These are phyloP conservation scores for Ilex paraguariensis DNA, from an alignment of 305 asterid species.

Conservation along the genomic window DNA sequence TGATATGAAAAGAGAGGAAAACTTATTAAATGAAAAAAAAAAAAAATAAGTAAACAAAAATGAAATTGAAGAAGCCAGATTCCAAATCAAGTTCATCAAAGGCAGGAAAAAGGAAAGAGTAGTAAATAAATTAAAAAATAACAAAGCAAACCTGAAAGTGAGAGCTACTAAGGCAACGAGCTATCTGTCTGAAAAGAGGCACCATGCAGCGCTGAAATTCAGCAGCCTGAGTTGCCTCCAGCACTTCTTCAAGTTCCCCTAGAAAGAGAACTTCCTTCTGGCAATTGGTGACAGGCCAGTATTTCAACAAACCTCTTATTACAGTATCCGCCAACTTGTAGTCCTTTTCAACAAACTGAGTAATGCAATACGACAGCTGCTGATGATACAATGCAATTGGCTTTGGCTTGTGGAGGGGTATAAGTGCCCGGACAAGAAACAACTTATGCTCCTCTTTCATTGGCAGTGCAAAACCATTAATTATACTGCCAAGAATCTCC, in stretches of 20 bases:
- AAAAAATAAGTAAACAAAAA: slow-evolving; percentile 4
- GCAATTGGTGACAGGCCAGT: slow-evolving; percentile 80
- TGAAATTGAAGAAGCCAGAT: neutral
- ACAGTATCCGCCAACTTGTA: slow-evolving; percentile 65
- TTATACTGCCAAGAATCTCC: slow-evolving; percentile 91
- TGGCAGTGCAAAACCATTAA: slow-evolving; percentile 89
- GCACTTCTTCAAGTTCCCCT: slow-evolving; percentile 78
- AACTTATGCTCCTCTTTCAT: slow-evolving; percentile 95
- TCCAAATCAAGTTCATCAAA: no score
- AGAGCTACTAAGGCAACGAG: slow-evolving; percentile 64
- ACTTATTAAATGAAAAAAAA: neutral
- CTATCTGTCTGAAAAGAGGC: slow-evolving; percentile 76
- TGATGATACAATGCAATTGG: slow-evolving; percentile 57
- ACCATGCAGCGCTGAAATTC: slow-evolving; percentile 79
- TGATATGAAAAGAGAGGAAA: neutral
- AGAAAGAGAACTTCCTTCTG: slow-evolving; percentile 82
- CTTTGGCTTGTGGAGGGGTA: slow-evolving; percentile 87
- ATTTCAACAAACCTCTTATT: slow-evolving; percentile 76
- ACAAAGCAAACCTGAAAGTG: slow-evolving; percentile 70
- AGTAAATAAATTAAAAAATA: neutral
- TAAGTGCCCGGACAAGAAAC: slow-evolving; percentile 71
- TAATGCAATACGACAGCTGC: slow-evolving; percentile 67
- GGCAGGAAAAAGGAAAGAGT: no score
- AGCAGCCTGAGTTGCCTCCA: slow-evolving; percentile 68
- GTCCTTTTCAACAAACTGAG: slow-evolving; percentile 86